Evolutionary conservation across 225 moss, liverwort and hornwort genomes (phyloP).

Genomic region (Physcomitrellopsis africana): DNA sequence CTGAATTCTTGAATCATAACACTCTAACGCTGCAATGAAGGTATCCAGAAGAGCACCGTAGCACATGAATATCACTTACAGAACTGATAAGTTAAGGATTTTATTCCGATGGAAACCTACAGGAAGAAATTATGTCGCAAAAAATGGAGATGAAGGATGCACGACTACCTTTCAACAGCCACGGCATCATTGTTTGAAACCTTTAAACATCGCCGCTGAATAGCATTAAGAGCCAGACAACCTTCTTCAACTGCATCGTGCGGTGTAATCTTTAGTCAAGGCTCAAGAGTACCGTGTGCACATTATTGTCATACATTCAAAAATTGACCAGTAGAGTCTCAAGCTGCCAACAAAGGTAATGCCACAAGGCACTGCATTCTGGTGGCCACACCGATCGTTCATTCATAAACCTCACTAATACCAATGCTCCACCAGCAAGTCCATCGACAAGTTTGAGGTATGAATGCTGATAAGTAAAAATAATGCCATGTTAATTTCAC

Average conservation of each 20-base stretch:
- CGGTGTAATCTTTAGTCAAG: constrained; percentile 57
- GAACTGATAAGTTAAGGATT: neutral
- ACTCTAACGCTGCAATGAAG: neutral
- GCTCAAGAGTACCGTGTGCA: neutral
- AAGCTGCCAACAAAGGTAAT: neutral
- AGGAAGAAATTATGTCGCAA: neutral
- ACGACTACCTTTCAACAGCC: constrained; percentile 46
- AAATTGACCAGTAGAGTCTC: neutral
- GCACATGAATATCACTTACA: neutral
- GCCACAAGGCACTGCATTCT: neutral
- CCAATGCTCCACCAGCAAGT: neutral
- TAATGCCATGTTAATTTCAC: neutral
- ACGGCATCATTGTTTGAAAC: constrained; percentile 57
- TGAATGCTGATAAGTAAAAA: neutral
- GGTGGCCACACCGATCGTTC: neutral
- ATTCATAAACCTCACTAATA: neutral
- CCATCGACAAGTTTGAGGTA: neutral
- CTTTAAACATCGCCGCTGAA: constrained; percentile 60
- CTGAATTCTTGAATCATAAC: constrained; percentile 8
- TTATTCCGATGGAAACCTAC: neutral
- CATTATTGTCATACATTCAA: neutral
- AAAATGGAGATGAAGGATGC: constrained; percentile 16
- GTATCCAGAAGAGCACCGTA: neutral
- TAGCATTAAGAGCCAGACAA: constrained; percentile 54
- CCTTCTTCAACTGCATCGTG: constrained; percentile 47